A percentile compares a stretch with the other conserved stretches of the same genome.
phyloP scores from a whole-genome alignment of 73 alveolate genomes.

The Tetrahymena borealis region DNA sequence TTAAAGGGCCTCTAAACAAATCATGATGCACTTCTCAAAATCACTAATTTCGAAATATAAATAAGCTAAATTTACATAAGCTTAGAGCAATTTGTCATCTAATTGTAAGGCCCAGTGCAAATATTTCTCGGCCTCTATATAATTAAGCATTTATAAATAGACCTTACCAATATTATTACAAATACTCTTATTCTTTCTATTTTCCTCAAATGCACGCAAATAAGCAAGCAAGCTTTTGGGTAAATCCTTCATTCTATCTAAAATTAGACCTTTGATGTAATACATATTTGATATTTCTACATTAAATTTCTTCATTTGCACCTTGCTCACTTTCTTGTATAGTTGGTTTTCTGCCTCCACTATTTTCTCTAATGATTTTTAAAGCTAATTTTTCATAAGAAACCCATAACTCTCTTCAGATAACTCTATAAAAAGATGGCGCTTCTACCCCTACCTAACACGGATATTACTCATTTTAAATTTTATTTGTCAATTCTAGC shows the following conservation, averaged over 20 bases:
- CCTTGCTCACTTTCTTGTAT: neutral
- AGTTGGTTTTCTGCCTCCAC: neutral
- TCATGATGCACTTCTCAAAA: neutral
- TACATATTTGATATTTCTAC: neutral
- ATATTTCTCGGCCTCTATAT: neutral
- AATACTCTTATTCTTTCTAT: neutral
- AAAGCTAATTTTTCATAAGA: neutral
- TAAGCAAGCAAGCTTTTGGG: neutral
- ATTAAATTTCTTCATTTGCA: neutral
- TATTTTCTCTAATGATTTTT: neutral
- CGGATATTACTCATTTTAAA: neutral
- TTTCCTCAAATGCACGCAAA: neutral
- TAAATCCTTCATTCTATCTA: neutral
- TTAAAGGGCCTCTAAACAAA: neutral
- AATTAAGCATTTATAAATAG: neutral
- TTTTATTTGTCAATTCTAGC: no score
- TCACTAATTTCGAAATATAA: neutral
- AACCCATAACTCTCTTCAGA: neutral
- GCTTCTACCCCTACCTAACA: neutral
- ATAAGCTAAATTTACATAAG: neutral
- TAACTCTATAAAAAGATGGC: neutral
- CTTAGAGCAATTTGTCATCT: neutral
- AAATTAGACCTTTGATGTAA: neutral
- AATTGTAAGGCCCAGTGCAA: neutral
- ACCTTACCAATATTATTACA: neutral